Percentiles rank a stretch among this genome's conserved stretches.
phyloP scores from a whole-genome alignment of 108 stramenopile genomes.

The Skeletonema menzelii region DNA sequence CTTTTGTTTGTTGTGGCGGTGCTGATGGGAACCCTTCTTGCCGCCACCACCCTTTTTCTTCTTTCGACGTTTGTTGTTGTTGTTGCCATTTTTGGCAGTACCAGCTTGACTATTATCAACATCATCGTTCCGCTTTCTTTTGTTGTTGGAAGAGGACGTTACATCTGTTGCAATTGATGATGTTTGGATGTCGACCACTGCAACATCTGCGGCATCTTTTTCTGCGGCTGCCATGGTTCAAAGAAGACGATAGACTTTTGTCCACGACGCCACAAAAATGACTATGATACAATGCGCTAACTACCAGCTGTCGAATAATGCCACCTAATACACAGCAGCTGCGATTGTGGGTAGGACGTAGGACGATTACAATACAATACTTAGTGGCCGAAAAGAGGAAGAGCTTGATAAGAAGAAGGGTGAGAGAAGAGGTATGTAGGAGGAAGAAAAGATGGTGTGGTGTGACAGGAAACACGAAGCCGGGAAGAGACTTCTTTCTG shows the following conservation, averaged over 20 bases:
- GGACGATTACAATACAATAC: no score
- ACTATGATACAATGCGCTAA: not conserved
- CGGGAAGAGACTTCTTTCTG: no score
- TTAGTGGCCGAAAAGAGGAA: no score
- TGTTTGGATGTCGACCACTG: not conserved
- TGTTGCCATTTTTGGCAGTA: not conserved
- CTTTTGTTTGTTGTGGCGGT: slow-evolving; percentile 2
- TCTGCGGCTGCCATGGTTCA: not conserved
- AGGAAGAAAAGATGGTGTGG: no score
- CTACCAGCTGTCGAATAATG: no score
- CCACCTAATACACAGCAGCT: no score
- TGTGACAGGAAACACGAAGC: no score
- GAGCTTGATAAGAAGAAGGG: no score
- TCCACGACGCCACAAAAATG: not conserved
- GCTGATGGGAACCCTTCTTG: slow-evolving; percentile 1
- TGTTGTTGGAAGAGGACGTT: not conserved
- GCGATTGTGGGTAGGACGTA: no score
- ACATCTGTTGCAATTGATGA: not conserved
- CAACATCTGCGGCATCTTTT: not conserved
- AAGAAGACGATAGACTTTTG: not conserved
- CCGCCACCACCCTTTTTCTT: slow-evolving; percentile 8
- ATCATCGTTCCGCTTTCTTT: not conserved
- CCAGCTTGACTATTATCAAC: not conserved
- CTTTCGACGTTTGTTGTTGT: slow-evolving; percentile 3
- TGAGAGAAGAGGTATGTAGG: no score